Evolutionary conservation across 169 alveolate genomes (phyloP), one percentile per base, ranked within the genome.

Genomic region (Plasmodium ovale): DNA sequence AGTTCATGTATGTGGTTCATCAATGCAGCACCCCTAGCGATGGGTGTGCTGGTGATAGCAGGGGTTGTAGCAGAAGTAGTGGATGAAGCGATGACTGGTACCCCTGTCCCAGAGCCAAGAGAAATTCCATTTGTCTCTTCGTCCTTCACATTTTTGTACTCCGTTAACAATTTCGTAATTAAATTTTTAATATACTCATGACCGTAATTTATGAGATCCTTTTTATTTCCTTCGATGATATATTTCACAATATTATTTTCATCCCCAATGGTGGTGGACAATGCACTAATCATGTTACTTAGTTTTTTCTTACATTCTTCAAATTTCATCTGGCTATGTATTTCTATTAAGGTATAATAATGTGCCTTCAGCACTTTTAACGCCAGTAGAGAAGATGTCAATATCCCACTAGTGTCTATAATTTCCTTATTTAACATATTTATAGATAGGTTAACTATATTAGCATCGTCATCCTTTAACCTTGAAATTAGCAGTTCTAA

Each of bases 221-320:
- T 35, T 23, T 82, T 82, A 82, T 82, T 82, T 7, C 90, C 90
- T 21, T 35, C 29, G 29, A 82, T 54, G 42, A 82, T 49, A 82
- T 65, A 82, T 49, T 82, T 82, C 3, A 82, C 84, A 27, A 82
- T 82, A 56, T 82, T 82, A 33, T 33, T 82, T 65, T 82, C 90
- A 82, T 82, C 84, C 4, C 90, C 90, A 35, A 82, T 82, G 4
- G 90, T 82, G 19, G 90, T 67, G 2, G 90, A 82, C 58, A 82
- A 65, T 37, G 90, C 90, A 82, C 90, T 82, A n/a, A 82, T 82
- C 90, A 82, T 82, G 35, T 82, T 82, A 10, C 90, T 82, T 62
- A 82, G 35, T 7, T 64, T 82, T 65, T 33, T 65, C 23, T 82
- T 82, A 29, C 90, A 82, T n/a, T 82, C 90, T n/a, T 65, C 79